Evolutionary conservation across 1,139 yeast genomes (phyloP).

Genomic region (Blastobotrys aristatus): DNA sequence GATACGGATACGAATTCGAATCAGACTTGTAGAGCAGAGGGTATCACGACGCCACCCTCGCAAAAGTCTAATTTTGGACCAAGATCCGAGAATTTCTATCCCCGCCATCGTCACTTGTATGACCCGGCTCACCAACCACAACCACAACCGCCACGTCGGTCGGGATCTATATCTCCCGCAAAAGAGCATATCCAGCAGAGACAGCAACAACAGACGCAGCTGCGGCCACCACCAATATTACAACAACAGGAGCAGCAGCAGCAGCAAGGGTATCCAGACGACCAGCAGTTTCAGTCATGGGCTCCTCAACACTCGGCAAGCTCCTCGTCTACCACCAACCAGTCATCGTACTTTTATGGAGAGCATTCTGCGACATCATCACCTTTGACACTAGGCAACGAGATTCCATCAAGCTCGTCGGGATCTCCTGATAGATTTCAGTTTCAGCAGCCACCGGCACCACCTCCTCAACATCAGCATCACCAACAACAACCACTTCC

Average conservation of each 20-base stretch:
- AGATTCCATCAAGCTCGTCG: not conserved
- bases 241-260: too few relatives aligned
- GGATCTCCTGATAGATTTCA: not conserved
- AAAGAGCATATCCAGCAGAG: too few relatives aligned
- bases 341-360: conserved; percentile 2
- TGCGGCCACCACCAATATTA: too few relatives aligned
- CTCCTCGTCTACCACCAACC: not conserved
- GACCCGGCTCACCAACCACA: not conserved
- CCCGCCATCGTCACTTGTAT: not conserved
- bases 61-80: too few relatives aligned
- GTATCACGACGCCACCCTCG: too few relatives aligned
- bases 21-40: too few relatives aligned
- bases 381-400: not conserved
- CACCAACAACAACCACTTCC: not conserved
- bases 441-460: not conserved
- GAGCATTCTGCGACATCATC: not conserved
- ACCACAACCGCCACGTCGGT: not conserved
- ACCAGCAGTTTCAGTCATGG: not conserved
- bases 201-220: too few relatives aligned
- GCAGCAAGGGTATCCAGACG: too few relatives aligned
- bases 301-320: not conserved
- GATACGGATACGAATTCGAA: too few relatives aligned
- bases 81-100: too few relatives aligned
- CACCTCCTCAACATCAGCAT: not conserved
- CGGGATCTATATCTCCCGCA: too few relatives aligned